Percentiles rank a stretch among this genome's conserved stretches.
Conservation (phyloP, 202 grass and related monocot genomes). For the Dendrocalamus latiflorus region DNA sequence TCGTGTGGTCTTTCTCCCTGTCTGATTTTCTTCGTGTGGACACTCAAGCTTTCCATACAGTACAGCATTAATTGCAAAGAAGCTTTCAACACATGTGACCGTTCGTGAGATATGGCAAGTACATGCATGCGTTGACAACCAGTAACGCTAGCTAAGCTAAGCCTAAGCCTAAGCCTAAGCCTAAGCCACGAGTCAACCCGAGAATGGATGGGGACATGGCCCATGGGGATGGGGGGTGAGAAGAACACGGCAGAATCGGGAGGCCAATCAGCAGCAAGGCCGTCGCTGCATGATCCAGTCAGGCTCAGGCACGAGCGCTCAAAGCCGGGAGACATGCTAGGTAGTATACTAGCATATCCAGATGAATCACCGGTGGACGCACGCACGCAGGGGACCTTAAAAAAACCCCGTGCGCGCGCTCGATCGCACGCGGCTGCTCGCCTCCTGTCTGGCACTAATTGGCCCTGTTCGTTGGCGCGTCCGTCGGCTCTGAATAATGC, state of each 20-base stretch:
- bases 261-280: neutral
- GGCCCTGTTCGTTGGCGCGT: neutral
- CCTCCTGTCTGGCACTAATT: conserved; percentile 26
- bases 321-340: conserved; percentile 2
- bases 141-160: neutral
- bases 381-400: neutral
- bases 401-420: neutral
- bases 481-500: conserved; percentile 31
- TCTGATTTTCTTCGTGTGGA: neutral
- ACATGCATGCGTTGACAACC: neutral
- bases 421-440: neutral
- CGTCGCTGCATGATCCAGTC: neutral
- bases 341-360: conserved; percentile 1
- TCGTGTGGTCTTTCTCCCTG: neutral
- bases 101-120: neutral
- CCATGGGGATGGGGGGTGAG: neutral
- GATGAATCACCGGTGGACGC: conserved; percentile 23
- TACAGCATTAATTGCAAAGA: neutral
- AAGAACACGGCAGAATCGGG: neutral
- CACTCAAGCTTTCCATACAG: neutral
- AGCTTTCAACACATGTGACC: neutral
- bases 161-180: too few relatives aligned
- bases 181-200: neutral
- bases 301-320: neutral
- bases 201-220: neutral